phyloP scores from a whole-genome alignment of 441 rosid genomes.

The Viola pubescens region DNA sequence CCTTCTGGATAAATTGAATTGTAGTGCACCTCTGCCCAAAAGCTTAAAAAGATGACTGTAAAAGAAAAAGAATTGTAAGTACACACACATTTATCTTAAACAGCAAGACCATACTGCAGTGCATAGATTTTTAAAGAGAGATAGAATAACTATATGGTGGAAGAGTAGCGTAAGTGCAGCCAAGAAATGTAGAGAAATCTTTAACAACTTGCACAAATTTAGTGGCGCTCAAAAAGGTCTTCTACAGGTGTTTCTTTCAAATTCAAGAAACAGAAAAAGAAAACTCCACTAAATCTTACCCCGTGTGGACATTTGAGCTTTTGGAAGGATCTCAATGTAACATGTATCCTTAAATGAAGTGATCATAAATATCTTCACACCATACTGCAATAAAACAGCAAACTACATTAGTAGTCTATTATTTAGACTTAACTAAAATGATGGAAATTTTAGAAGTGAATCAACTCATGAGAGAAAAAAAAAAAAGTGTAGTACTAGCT shows the following conservation, averaged over 20 bases:
- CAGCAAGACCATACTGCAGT: too few relatives aligned
- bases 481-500: too few relatives aligned
- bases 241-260: too few relatives aligned
- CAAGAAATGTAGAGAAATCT: too few relatives aligned
- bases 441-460: neutral
- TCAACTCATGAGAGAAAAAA: too few relatives aligned
- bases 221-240: too few relatives aligned
- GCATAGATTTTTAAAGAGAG: too few relatives aligned
- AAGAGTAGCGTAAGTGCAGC: too few relatives aligned
- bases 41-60: slow-evolving; percentile 86
- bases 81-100: too few relatives aligned
- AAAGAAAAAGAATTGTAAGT: neutral
- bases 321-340: slow-evolving; percentile 80
- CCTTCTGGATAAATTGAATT: slow-evolving; percentile 87
- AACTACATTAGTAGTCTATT: neutral
- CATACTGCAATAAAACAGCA: slow-evolving; percentile 48
- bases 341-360: slow-evolving; percentile 86
- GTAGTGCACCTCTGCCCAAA: slow-evolving; percentile 99
- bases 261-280: too few relatives aligned
- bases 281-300: slow-evolving; percentile 29
- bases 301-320: slow-evolving; percentile 44
- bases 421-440: neutral
- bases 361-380: slow-evolving; percentile 68
- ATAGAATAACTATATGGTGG: too few relatives aligned
- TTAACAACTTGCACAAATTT: too few relatives aligned